Percentiles rank a stretch among this genome's conserved stretches.
Evolutionary conservation across 352 stramenopile species (phyloP).

Genomic region (Pelagophyceae sp.): DNA sequence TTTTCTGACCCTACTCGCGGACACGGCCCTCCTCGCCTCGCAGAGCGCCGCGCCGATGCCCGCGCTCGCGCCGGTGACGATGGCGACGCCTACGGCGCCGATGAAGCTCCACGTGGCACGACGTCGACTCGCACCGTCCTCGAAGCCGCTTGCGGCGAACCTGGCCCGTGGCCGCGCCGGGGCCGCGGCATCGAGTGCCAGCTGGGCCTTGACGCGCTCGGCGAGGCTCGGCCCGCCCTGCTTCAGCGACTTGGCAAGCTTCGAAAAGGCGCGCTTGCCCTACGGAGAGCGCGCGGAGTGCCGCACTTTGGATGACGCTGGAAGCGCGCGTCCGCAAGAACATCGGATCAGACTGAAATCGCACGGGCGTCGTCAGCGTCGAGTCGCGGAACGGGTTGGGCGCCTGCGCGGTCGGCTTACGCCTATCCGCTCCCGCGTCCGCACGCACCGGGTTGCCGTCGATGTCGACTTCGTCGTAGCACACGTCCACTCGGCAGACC

Average conservation of each 20-base stretch:
- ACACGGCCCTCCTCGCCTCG: background rate
- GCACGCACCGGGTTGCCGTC: background rate
- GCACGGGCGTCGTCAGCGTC: background rate
- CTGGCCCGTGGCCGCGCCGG: background rate
- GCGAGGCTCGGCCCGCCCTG: background rate
- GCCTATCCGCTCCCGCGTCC: too few species aligned
- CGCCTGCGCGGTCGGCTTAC: background rate
- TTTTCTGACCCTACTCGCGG: background rate
- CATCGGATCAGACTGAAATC: background rate
- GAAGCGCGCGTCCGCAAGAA: too few species aligned
- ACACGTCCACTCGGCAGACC: background rate
- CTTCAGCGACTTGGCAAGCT: background rate
- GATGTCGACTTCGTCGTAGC: background rate
- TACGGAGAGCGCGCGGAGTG: too few species aligned
- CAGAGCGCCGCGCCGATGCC: constrained; percentile 8
- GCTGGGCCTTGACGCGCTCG: background rate
- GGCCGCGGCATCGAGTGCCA: background rate
- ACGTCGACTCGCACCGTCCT: background rate
- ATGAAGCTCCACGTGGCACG: background rate
- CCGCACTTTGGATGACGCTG: too few species aligned
- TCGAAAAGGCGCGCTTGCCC: background rate
- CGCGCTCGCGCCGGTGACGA: background rate
- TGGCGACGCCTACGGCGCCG: background rate
- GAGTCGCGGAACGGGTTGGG: constrained; percentile 5
- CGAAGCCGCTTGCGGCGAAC: background rate